Evolutionary conservation across 2,329 filamentous ascomycete genomes (phyloP).

Genomic region (Aaosphaeria pasadenensis): DNA sequence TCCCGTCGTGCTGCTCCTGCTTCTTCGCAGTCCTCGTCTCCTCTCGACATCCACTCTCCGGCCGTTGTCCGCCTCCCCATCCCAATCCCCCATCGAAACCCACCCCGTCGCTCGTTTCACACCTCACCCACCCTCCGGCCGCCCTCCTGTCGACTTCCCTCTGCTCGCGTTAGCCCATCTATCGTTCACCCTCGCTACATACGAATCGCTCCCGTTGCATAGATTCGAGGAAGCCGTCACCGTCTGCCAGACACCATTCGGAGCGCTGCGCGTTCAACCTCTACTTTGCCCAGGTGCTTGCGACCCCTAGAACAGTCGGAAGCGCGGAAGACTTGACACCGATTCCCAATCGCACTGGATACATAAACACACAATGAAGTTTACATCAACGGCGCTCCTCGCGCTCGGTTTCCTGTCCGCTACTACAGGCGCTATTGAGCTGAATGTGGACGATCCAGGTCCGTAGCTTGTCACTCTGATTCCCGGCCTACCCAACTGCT

Average conservation of each 20-base stretch:
- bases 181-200: too few relatives aligned
- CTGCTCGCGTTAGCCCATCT: slow-evolving; percentile 3
- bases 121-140: slow-evolving; percentile 8
- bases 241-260: background rate
- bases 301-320: background rate
- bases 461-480: slow-evolving; percentile 4
- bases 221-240: too few relatives aligned
- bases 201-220: too few relatives aligned
- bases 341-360: background rate
- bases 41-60: background rate
- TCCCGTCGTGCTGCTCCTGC: background rate
- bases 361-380: slow-evolving; percentile 30
- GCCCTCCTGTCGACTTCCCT: slow-evolving; percentile 4
- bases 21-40: background rate
- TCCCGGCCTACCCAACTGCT: background rate
- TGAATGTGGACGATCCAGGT: slow-evolving; percentile 30
- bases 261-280: slow-evolving; percentile 6
- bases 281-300: slow-evolving; percentile 3
- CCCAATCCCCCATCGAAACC: slow-evolving; percentile 7
- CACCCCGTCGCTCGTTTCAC: slow-evolving; percentile 28
- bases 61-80: slow-evolving; percentile 6
- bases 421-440: slow-evolving; percentile 27
- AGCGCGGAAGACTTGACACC: background rate
- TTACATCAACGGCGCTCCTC: slow-evolving; percentile 23
- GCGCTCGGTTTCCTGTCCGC: slow-evolving; percentile 30